Evolutionary conservation across 2,329 filamentous ascomycete genomes (phyloP), one percentile per base, ranked within the genome.

Genomic region (Diaporthe ampelina): DNA sequence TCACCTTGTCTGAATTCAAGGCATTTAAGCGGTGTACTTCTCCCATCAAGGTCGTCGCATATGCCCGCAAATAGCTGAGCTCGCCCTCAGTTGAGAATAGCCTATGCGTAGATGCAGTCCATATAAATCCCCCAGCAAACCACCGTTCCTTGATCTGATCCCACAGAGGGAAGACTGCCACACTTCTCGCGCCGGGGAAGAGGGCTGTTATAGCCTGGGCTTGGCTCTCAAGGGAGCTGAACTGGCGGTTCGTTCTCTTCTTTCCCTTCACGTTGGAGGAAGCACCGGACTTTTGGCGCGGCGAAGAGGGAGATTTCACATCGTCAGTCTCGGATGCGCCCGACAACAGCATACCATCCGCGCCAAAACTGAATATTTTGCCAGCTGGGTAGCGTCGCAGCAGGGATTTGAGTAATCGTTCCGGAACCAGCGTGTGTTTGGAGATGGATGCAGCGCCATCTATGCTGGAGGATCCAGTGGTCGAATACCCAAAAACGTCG

Each of bases 1-100:
- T 89, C 52, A 87, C 86, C 75, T 81, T 82, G 68, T 83, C 83
- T 9, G 83, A 81, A 21, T 79, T 76, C 6, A 81, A 59, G 0
- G 80, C 79, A 56, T 83, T 80, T 2, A 90, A 77, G 11, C 88
- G 84, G 1, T 86, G 85, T 10, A 91, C 82, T 74, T 91, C 88
- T 0, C 87, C 85, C 88, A 91, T 91, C 45, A 90, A 86, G 1
- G 85, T 86, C 72, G 88, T 87, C 1, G 86, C 85, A 78, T 89
- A 88, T 1, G 85, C 85, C 15, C 82, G 81, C 21, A 89, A 79
- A 54, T 86, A 85, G 19, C 82, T 83, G 4, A 88, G 80, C 59
- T 88, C 87, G 37, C 83, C 82, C 54, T 81, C 77, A 3, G 80
- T 79, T n/a, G 81, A 80, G 35, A 59, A 65, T 1, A 48, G 43